phyloP scores from a whole-genome alignment of 805 yeast genomes.

The Yarrowia sp. region DNA sequence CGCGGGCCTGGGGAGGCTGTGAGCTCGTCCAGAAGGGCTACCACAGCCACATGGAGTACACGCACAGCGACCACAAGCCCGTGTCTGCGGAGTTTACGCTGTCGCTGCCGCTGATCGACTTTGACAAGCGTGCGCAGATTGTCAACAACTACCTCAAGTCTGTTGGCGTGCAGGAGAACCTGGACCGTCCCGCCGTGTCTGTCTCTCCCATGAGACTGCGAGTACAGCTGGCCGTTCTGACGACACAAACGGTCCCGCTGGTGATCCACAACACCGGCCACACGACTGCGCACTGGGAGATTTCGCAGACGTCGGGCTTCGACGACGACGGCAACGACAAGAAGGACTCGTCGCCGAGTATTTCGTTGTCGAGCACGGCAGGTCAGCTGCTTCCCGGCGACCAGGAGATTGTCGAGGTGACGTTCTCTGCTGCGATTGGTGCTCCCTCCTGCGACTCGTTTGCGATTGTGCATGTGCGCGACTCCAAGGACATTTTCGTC shows the following conservation, averaged over 20 bases:
- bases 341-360: slow-evolving; percentile 31
- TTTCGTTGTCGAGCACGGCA: neutral
- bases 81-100: slow-evolving; percentile 45
- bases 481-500: slow-evolving; percentile 39
- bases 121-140: slow-evolving; percentile 39
- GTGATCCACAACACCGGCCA: slow-evolving; percentile 42
- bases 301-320: slow-evolving; percentile 35
- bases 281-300: slow-evolving; percentile 43
- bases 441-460: neutral
- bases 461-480: slow-evolving; percentile 36
- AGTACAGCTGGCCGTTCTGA: slow-evolving; percentile 35
- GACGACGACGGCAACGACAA: slow-evolving; percentile 29
- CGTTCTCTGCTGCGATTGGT: slow-evolving; percentile 9
- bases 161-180: slow-evolving; percentile 48
- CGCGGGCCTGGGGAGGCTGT: slow-evolving; percentile 26
- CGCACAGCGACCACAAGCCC: slow-evolving; percentile 58
- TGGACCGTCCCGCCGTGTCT: slow-evolving; percentile 43
- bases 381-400: neutral
- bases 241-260: slow-evolving; percentile 33
- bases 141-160: slow-evolving; percentile 43
- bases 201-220: slow-evolving; percentile 42
- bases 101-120: slow-evolving; percentile 42
- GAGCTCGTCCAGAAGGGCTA: slow-evolving; percentile 35
- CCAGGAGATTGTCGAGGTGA: slow-evolving; percentile 14
- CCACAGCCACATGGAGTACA: slow-evolving; percentile 34